Evolutionary conservation across 2,329 filamentous ascomycete genomes (phyloP), one percentile per base, ranked within the genome.

Genomic region (Curvularia eragrostidis): DNA sequence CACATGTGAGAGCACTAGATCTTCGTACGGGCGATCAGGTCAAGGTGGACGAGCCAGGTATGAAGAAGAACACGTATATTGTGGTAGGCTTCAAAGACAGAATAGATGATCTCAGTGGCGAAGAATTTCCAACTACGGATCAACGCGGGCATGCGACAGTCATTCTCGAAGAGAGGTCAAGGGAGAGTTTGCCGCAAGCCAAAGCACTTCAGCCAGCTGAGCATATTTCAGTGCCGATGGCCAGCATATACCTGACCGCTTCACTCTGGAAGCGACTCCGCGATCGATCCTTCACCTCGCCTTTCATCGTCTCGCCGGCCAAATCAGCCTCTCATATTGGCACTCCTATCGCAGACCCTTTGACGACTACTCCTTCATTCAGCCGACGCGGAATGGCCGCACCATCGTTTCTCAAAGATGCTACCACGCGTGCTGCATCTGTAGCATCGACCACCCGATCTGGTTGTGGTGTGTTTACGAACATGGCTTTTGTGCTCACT

Each of bases 401-500:
- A 38, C 65, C 64, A 5, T 74, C 72, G 10, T 46, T 73, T 3
- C 60, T 74, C 21, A 71, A 69, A 51, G 59, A 70, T 18, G 62
- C 64, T 3, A 66, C 67, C 10, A 63, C 65, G 18, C 71, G 71
- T 26, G 66, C 72, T 41, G 59, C 60, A 4, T 73, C 74, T 34
- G 68, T 73, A 5, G 65, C 70, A 7, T 74, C 73, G 2, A 66
- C 67, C 9, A 46, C 34, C 51, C 65, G 62, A 44, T 64, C 65
- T 44, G 70, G 66, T 18, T 72, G 67, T 18, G 79, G 80, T 2
- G 62, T 96, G 0, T 97, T 98, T 68, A 78, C 84, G 1, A 87
- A 88, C 41, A 97, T 97, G 93, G 87, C 87, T 0, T 97, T 98
- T 76, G 93, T 93, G 0, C 84, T 97, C 10, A 94, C 92, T 0